These are phyloP conservation scores for Triadica sebifera DNA, from an alignment of 345 rosid genomes.

Conservation along the genomic window DNA sequence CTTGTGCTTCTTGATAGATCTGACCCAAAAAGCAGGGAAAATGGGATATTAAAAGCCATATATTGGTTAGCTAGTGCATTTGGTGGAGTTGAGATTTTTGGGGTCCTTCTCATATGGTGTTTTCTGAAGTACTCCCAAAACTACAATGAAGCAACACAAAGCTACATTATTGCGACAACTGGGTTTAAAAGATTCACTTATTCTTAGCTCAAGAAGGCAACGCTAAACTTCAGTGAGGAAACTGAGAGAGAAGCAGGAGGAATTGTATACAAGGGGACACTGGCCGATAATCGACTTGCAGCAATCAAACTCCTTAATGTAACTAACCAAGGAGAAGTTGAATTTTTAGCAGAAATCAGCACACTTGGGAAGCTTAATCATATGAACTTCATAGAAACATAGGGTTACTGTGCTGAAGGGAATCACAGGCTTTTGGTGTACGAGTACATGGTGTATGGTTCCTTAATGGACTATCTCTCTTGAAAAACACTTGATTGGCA, in stretches of 20 bases:
- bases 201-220: background rate
- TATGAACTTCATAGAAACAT: background rate
- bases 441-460: background rate
- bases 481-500: background rate
- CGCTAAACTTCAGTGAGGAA: background rate
- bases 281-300: background rate
- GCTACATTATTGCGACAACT: background rate
- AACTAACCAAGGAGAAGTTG: background rate
- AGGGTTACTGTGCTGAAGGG: background rate
- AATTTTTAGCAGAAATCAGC: background rate
- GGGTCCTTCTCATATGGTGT: background rate
- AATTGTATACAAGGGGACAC: background rate
- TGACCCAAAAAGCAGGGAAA: background rate
- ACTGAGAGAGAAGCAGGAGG: background rate
- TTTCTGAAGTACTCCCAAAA: background rate
- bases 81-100: background rate
- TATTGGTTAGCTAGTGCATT: background rate
- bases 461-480: background rate
- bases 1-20: background rate
- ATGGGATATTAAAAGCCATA: background rate
- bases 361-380: background rate
- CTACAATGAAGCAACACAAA: background rate
- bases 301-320: background rate
- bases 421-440: background rate
- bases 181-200: background rate